A percentile compares a stretch with the other conserved stretches of the same genome.
Conservation (phyloP, 2,329 filamentous ascomycete species). For the Aulographum hederae region DNA sequence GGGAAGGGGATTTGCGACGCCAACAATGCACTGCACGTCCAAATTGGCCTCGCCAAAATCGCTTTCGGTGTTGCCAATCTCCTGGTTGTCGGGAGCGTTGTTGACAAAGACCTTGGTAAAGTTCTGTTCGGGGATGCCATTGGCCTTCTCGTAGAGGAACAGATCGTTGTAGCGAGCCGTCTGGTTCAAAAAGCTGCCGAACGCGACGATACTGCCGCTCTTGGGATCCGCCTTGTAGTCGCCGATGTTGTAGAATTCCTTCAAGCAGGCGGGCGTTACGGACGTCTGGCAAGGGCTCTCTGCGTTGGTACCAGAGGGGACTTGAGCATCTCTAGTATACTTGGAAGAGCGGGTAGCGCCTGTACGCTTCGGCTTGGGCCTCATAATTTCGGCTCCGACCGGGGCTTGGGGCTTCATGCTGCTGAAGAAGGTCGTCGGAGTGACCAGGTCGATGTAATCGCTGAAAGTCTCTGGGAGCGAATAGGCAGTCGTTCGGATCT, state of each 20-base stretch:
- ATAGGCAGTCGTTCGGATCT: conserved; percentile 24
- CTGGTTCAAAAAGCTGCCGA: conserved; percentile 29
- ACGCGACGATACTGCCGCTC: conserved; percentile 22
- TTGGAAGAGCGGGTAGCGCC: too few species aligned
- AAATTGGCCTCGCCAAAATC: conserved; percentile 31
- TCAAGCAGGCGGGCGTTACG: conserved; percentile 28
- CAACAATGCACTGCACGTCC: conserved; percentile 30
- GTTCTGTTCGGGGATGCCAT: conserved; percentile 2
- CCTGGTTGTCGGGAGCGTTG: conserved; percentile 2
- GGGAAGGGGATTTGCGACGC: conserved; percentile 23
- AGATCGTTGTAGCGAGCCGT: conserved; percentile 30
- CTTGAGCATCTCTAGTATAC: too few species aligned
- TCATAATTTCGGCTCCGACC: background rate
- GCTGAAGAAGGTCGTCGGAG: conserved; percentile 34
- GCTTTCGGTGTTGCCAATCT: conserved; percentile 11
- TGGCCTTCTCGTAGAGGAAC: conserved; percentile 2
- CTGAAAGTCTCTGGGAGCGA: conserved; percentile 21
- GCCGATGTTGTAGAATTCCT: conserved; percentile 27
- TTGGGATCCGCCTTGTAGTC: conserved; percentile 18
- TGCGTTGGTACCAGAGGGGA: background rate
- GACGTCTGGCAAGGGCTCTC: conserved; percentile 17
- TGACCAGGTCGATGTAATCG: conserved; percentile 26
- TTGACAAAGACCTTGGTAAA: conserved; percentile 1
- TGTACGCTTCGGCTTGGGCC: background rate
- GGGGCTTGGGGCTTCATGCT: background rate